Base-by-base conservation (phyloP, 805 yeast species). In the Kluyveromyces dobzhanskii region DNA sequence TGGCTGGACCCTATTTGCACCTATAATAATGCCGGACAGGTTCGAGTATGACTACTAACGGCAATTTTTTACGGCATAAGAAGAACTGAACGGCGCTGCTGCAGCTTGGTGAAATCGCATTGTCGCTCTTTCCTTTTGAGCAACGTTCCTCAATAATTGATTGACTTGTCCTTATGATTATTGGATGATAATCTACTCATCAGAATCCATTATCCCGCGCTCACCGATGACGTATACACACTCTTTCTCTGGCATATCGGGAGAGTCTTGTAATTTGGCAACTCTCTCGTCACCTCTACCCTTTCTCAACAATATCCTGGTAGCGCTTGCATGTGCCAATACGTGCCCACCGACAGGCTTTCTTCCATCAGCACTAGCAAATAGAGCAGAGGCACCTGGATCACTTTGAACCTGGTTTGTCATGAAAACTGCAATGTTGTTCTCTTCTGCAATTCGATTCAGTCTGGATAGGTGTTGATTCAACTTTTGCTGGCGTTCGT, bases 1-100 rank as follows among this genome's bases (percentile, higher is more conserved):
- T 53, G 78, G 80, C 1, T 92, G 97, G 98, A 84, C 94, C 6
- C 62, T 92, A 44, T 57, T 85, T 8, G 98, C 97, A 0, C 98
- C 98, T 0, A 82, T 85, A 6, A 50, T 85, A 11, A 75, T 87
- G 69, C 97, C 97, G 2, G 97, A 90, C 47, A 67, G 97, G 42
- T 92, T 92, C 62, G 77, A 56, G 21, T 50, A 49, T 35, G 62
- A 57, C 16, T 51, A 44, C 41, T 50, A 45, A 29, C 38, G 11
- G 9, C 6, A 6, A 21, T 9, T 9, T n/a, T n/a, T n/a, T n/a
- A n/a, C n/a, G n/a, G n/a, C n/a, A n/a, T n/a, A n/a, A n/a, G n/a
- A n/a, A n/a, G n/a, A n/a, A n/a, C n/a, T n/a, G n/a, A n/a, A n/a
- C n/a, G n/a, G n/a, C n/a, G n/a, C n/a, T n/a, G n/a, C n/a, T n/a